These are phyloP conservation scores for Hymenoscyphus repandus DNA, from an alignment of 2,329 filamentous ascomycete species.

Conservation along the genomic window DNA sequence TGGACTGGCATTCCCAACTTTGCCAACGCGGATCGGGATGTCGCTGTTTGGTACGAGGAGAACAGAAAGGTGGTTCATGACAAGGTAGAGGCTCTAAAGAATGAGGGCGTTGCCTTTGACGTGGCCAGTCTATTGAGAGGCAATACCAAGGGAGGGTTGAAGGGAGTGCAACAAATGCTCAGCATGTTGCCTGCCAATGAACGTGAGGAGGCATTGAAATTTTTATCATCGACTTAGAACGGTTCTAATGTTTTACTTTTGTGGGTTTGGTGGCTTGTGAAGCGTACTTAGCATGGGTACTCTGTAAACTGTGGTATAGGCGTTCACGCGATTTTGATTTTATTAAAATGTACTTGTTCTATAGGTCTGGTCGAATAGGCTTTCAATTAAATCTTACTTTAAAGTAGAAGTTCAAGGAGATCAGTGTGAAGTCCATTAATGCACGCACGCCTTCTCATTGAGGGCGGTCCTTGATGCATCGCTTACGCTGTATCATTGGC, in stretches of 20 bases:
- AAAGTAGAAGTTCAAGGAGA: no score
- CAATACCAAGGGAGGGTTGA: slow-evolving; percentile 66
- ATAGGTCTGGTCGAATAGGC: no score
- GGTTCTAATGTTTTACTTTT: background rate
- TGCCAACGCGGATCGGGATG: slow-evolving; percentile 71
- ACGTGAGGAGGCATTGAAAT: slow-evolving; percentile 54
- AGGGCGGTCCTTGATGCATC: no score
- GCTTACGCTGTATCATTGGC: no score
- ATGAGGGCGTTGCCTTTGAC: slow-evolving; percentile 64
- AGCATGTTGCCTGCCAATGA: slow-evolving; percentile 83
- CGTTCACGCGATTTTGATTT: slow-evolving; percentile 1
- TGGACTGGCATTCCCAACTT: slow-evolving; percentile 80
- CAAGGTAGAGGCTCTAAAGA: slow-evolving; percentile 81
- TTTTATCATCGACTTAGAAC: slow-evolving; percentile 22
- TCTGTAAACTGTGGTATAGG: slow-evolving; percentile 9
- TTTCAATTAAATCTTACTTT: no score
- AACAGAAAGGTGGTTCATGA: slow-evolving; percentile 77
- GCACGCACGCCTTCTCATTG: no score
- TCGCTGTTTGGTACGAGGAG: slow-evolving; percentile 94
- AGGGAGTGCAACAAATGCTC: slow-evolving; percentile 80
- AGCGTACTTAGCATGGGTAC: slow-evolving; percentile 1
- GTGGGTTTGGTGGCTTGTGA: background rate
- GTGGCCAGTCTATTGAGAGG: slow-evolving; percentile 63
- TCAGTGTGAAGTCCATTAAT: no score
- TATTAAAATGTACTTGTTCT: background rate